Evolutionary conservation across 2,329 filamentous ascomycete genomes (phyloP).

Genomic region (Trichoderma sp.): DNA sequence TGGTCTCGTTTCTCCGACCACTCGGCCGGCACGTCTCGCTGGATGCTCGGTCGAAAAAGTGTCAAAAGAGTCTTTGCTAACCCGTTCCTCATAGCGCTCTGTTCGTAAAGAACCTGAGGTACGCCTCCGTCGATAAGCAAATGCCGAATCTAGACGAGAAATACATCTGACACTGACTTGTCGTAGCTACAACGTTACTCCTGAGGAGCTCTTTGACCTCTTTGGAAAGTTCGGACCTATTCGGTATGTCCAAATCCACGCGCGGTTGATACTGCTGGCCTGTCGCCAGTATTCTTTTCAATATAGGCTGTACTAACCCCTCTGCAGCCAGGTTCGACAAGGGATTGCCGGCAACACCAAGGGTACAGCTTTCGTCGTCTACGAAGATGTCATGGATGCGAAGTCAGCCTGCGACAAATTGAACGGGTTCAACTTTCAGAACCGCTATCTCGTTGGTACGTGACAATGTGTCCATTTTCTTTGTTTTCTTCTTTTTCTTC

Average conservation of each 20-base stretch:
- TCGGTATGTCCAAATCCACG: slow-evolving; percentile 64
- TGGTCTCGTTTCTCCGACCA: neutral
- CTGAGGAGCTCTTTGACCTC: slow-evolving; percentile 97
- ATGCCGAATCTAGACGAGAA: neutral
- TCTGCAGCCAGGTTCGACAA: slow-evolving; percentile 88
- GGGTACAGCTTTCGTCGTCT: slow-evolving; percentile 98
- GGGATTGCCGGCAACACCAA: slow-evolving; percentile 97
- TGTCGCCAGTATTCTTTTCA: neutral
- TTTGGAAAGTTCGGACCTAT: slow-evolving; percentile 98
- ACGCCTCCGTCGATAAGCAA: slow-evolving; percentile 24
- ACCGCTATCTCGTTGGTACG: slow-evolving; percentile 96
- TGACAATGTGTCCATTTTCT: neutral
- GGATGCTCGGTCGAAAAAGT: neutral
- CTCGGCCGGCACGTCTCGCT: slow-evolving; percentile 2
- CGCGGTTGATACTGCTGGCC: neutral
- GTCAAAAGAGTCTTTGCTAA: slow-evolving; percentile 34
- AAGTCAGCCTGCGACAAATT: slow-evolving; percentile 99
- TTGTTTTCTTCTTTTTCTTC: neutral
- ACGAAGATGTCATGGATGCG: slow-evolving; percentile 98
- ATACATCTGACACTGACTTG: slow-evolving; percentile 46
- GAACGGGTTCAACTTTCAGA: slow-evolving; percentile 99
- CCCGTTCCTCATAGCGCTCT: slow-evolving; percentile 70
- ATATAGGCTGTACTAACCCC: slow-evolving; percentile 10
- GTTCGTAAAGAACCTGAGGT: slow-evolving; percentile 99
- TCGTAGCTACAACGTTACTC: slow-evolving; percentile 94